Evolutionary conservation across 495 filamentous ascomycete genomes (phyloP).

Genomic region (Aspergillus coremiiformis): DNA sequence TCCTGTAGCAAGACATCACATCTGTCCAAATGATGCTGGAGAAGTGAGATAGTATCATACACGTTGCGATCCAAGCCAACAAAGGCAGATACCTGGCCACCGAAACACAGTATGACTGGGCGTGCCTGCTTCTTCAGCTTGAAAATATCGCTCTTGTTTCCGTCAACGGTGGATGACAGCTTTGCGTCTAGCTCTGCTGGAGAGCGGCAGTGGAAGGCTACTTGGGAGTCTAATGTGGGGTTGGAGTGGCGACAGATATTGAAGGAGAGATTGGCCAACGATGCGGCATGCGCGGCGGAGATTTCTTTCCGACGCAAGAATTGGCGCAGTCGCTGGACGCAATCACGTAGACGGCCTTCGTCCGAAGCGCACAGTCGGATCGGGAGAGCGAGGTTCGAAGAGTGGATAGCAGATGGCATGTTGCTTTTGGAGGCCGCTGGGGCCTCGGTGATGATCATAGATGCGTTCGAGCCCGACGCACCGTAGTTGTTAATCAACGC

Average conservation of each 20-base stretch:
- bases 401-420: neutral
- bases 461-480: slow-evolving; percentile 39
- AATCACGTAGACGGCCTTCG: slow-evolving; percentile 8
- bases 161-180: neutral
- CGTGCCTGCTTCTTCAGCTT: slow-evolving; percentile 8
- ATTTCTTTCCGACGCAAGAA: neutral
- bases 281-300: neutral
- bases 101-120: slow-evolving; percentile 47
- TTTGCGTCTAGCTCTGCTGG: slow-evolving; percentile 3
- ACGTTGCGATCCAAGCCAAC: slow-evolving; percentile 35
- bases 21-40: slow-evolving; percentile 32
- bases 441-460: slow-evolving; percentile 25
- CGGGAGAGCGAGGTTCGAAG: slow-evolving; percentile 1
- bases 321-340: slow-evolving; percentile 1
- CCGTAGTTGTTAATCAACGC: slow-evolving; percentile 46
- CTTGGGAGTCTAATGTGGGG: slow-evolving; percentile 8
- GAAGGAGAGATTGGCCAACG: slow-evolving; percentile 11
- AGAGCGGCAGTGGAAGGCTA: slow-evolving; percentile 5
- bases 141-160: slow-evolving; percentile 1
- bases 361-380: slow-evolving; percentile 12
- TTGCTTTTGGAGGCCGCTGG: neutral
- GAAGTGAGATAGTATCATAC: slow-evolving; percentile 26
- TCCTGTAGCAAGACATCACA: slow-evolving; percentile 10
- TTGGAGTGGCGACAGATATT: slow-evolving; percentile 14
- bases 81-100: slow-evolving; percentile 42